These are phyloP conservation scores for Trichoderma erinaceum DNA, from an alignment of 495 filamentous ascomycete species.

Conservation along the genomic window DNA sequence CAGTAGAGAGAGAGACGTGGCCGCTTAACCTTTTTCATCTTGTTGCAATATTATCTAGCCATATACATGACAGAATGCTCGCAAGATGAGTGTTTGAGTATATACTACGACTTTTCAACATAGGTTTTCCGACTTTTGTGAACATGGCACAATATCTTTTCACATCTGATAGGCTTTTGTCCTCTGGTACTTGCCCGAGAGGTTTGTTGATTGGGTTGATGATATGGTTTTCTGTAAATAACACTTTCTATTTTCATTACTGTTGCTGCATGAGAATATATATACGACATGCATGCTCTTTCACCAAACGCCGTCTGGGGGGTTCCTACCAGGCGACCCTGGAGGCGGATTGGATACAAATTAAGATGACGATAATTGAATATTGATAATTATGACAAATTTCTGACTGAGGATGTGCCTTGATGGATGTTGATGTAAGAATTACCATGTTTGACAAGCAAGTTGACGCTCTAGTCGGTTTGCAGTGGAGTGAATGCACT, in stretches of 20 bases:
- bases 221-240: slow-evolving; percentile 4
- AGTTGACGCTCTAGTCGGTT: neutral
- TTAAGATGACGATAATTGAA: neutral
- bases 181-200: neutral
- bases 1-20: neutral
- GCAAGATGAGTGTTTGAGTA: neutral
- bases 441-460: neutral
- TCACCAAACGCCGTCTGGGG: too few species aligned
- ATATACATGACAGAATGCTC: neutral
- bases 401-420: neutral
- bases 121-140: neutral
- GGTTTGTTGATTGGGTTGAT: neutral
- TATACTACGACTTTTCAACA: neutral
- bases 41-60: neutral
- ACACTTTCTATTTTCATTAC: neutral
- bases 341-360: neutral
- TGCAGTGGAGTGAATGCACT: neutral
- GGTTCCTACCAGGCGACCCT: neutral
- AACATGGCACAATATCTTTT: neutral
- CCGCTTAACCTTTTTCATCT: neutral
- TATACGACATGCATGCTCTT: neutral
- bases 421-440: neutral
- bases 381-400: neutral
- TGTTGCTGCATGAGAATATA: neutral
- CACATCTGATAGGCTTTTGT: too few species aligned